Evolutionary conservation across 1,139 yeast species (phyloP).

Genomic region (Magnusiomyces magnusii): DNA sequence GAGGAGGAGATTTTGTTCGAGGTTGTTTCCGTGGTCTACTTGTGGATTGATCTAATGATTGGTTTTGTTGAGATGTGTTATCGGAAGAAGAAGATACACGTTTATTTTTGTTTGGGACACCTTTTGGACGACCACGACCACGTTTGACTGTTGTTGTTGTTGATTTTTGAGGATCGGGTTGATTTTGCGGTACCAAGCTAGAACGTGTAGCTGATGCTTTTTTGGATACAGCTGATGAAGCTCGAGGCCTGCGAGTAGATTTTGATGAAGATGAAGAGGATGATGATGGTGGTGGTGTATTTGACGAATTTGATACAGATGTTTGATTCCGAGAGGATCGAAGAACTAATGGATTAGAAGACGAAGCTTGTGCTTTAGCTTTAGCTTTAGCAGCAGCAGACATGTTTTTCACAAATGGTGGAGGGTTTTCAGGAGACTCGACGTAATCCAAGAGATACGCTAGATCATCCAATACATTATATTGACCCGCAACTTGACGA

Average conservation of each 20-base stretch:
- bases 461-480: conserved; percentile 60
- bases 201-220: not conserved
- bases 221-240: not conserved
- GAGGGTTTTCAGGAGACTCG: conserved; percentile 32
- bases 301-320: not conserved
- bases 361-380: conserved; percentile 1
- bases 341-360: not conserved
- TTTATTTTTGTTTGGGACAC: conserved; percentile 2
- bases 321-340: not conserved
- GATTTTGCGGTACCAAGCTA: not conserved
- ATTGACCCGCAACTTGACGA: conserved; percentile 52
- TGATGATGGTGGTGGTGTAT: not conserved
- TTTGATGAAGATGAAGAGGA: conserved; percentile 2
- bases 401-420: conserved; percentile 33
- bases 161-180: not conserved
- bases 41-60: conserved; percentile 12
- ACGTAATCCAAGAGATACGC: conserved; percentile 53
- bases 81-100: conserved; percentile 13
- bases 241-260: conserved; percentile 9
- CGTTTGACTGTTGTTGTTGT: conserved; percentile 10
- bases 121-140: conserved; percentile 16
- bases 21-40: conserved; percentile 12
- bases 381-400: conserved; percentile 16
- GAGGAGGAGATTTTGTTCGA: conserved; percentile 19
- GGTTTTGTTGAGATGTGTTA: not conserved